Conservation (phyloP, 257 asterid species). For the Jaltomata sinuosa region DNA sequence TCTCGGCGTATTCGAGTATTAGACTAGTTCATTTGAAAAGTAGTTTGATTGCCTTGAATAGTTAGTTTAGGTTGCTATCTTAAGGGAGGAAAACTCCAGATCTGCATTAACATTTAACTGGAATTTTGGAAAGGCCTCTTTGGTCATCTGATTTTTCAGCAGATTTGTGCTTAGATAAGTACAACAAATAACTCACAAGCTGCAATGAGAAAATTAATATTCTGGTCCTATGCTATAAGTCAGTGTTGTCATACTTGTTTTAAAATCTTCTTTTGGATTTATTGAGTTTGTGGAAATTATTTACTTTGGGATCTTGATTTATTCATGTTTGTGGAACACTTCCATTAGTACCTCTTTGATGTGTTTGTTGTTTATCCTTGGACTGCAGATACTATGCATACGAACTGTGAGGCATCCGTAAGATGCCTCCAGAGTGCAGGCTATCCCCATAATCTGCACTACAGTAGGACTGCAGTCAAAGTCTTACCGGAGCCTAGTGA, state of each 20-base stretch:
- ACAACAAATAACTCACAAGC: background rate
- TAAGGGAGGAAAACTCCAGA: background rate
- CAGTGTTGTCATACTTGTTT: background rate
- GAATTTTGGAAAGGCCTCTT: background rate
- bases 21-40: background rate
- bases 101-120: background rate
- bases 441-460: constrained; percentile 33
- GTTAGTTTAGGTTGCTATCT: background rate
- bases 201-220: background rate
- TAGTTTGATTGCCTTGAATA: background rate
- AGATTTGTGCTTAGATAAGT: background rate
- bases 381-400: constrained; percentile 41
- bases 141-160: background rate
- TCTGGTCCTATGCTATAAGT: background rate
- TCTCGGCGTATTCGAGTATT: background rate
- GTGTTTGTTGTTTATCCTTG: background rate
- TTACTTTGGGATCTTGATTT: background rate
- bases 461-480: constrained; percentile 27
- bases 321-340: background rate
- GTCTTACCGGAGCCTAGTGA: constrained; percentile 37
- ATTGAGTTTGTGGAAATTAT: background rate
- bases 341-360: background rate
- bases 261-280: background rate
- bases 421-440: constrained; percentile 52
- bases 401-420: constrained; percentile 48